Evolutionary conservation across 2,329 filamentous ascomycete genomes (phyloP).

Genomic region (Diaporthe sp.): DNA sequence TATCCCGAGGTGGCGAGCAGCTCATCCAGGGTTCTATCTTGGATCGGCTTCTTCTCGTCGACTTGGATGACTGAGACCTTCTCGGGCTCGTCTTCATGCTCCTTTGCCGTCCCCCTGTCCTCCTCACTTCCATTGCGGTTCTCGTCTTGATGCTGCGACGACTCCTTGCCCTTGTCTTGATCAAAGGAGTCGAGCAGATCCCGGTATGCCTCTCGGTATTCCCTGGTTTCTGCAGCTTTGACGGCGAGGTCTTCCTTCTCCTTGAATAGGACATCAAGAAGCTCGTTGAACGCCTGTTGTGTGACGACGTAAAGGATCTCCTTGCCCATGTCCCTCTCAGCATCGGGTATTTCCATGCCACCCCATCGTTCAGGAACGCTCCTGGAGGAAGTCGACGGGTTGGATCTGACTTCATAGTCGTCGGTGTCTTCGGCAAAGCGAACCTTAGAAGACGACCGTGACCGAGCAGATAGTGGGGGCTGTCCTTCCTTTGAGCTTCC

Average conservation of each 20-base stretch:
- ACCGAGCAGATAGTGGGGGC: slow-evolving; percentile 63
- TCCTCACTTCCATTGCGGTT: slow-evolving; percentile 28
- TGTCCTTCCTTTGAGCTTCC: slow-evolving; percentile 62
- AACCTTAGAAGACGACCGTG: slow-evolving; percentile 84
- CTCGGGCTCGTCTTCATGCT: slow-evolving; percentile 48
- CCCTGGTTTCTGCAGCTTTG: slow-evolving; percentile 73
- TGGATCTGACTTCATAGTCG: slow-evolving; percentile 79
- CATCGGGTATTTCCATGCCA: slow-evolving; percentile 82
- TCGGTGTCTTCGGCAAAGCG: slow-evolving; percentile 80
- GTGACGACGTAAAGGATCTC: slow-evolving; percentile 93
- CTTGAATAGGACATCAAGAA: slow-evolving; percentile 89
- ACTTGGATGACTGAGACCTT: slow-evolving; percentile 18
- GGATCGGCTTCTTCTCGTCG: slow-evolving; percentile 44
- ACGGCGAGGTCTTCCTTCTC: slow-evolving; percentile 83
- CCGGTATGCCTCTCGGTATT: slow-evolving; percentile 70
- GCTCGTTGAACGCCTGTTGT: slow-evolving; percentile 92
- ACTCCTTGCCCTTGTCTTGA: slow-evolving; percentile 42
- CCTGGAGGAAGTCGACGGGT: slow-evolving; percentile 79
- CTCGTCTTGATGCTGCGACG: slow-evolving; percentile 27
- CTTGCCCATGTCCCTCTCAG: slow-evolving; percentile 85
- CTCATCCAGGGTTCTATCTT: slow-evolving; percentile 54
- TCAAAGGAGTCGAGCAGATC: slow-evolving; percentile 62
- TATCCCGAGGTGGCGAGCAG: slow-evolving; percentile 63
- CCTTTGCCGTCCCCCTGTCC: background rate
- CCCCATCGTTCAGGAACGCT: slow-evolving; percentile 82